Base-by-base conservation (phyloP, 2,329 filamentous ascomycete species). In the Aspergillus novofumigatus region DNA sequence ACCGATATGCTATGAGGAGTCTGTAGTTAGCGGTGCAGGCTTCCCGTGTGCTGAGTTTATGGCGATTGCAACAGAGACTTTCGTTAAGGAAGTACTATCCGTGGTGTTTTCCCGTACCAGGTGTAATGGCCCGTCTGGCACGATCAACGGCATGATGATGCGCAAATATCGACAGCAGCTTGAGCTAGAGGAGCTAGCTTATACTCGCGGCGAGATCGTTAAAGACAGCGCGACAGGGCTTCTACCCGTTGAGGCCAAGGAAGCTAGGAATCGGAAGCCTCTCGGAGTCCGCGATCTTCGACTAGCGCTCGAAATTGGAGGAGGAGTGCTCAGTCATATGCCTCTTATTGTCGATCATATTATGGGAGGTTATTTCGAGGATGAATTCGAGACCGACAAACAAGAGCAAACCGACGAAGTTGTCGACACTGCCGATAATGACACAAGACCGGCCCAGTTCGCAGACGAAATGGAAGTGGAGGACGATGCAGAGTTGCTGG, bases 181-280 rank as follows among this genome's bases (percentile, higher is more conserved):
- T 10, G 84, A 86, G 54, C 80, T 81, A 49, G 92, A 97, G 72
- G 92, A 96, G 69, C 83, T 88, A 47, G 83, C 85, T 0, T 86
- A 84, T 26, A 82, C 86, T 44, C 81, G 85, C n/a, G 91, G 92
- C 4, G 89, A 92, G 65, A 72, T 95, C 1, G 79, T 83, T 20
- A 83, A 90, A 63, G 90, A 92, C 57, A 87, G 89, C 58, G 73
- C 76, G 21, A 87, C 84, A 50, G 92, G 92, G 1, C 75, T 96
- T 28, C 76, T 97, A 5, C 93, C 92, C 0, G 78, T 92, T 38
- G 92, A 97, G 73, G 85, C 89, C 3, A 91, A 89, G 69, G 87
- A 88, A 53, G 87, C 89, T 17, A 84, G 84, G 55, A 85, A 88
- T 65, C 81, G 91, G 42, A 83, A 86, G 5, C 85, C 90, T 0